Evolutionary conservation across 805 yeast species (phyloP).

Genomic region (Clavispora fructus): DNA sequence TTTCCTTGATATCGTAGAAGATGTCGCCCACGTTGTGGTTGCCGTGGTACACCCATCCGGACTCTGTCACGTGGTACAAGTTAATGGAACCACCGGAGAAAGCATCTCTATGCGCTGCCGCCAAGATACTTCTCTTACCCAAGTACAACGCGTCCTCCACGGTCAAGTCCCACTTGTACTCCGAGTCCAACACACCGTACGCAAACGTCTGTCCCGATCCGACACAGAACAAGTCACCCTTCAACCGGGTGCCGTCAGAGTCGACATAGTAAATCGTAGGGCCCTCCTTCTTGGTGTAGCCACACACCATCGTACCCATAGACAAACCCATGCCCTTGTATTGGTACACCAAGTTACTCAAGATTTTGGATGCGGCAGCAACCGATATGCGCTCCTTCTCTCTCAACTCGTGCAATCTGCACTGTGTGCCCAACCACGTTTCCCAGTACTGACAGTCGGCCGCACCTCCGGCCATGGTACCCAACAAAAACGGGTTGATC

Average conservation of each 20-base stretch:
- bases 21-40: slow-evolving; percentile 86
- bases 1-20: slow-evolving; percentile 86
- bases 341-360: slow-evolving; percentile 82
- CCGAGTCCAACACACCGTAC: slow-evolving; percentile 93
- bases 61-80: slow-evolving; percentile 85
- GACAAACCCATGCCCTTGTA: slow-evolving; percentile 98
- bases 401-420: slow-evolving; percentile 89
- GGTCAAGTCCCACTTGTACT: slow-evolving; percentile 83
- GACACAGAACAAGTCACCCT: slow-evolving; percentile 93
- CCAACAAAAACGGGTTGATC: slow-evolving; percentile 89
- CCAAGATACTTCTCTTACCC: slow-evolving; percentile 93
- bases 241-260: slow-evolving; percentile 92
- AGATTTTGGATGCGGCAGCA: slow-evolving; percentile 93
- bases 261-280: slow-evolving; percentile 95
- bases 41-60: slow-evolving; percentile 95
- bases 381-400: slow-evolving; percentile 93
- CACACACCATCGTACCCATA: slow-evolving; percentile 99
- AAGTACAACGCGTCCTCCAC: slow-evolving; percentile 91
- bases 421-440: slow-evolving; percentile 96
- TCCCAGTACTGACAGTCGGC: slow-evolving; percentile 99
- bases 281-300: slow-evolving; percentile 90
- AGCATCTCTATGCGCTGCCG: slow-evolving; percentile 98
- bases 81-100: slow-evolving; percentile 96
- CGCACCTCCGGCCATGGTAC: slow-evolving; percentile 99
- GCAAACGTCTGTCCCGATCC: slow-evolving; percentile 99